phyloP scores from a whole-genome alignment of 2,329 filamentous ascomycete species.

The Verticillium isaacii region DNA sequence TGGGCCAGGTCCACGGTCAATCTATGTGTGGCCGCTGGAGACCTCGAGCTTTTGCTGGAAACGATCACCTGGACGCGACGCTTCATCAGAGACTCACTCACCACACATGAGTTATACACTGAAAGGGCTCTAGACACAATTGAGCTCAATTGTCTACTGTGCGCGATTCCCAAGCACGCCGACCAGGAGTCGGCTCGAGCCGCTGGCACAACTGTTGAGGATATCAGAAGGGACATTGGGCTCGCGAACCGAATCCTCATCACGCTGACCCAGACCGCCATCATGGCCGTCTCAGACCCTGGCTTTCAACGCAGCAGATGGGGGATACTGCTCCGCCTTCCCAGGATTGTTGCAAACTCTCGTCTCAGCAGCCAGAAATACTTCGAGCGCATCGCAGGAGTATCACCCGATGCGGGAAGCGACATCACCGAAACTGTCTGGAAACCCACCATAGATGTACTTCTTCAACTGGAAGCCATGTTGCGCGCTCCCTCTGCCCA shows the following conservation, averaged over 20 bases:
- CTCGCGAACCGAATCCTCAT: slow-evolving; percentile 9
- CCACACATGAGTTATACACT: slow-evolving; percentile 12
- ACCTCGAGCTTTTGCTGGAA: slow-evolving; percentile 16
- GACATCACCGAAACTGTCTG: slow-evolving; percentile 15
- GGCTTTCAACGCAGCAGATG: slow-evolving; percentile 4
- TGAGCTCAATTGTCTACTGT: slow-evolving; percentile 14
- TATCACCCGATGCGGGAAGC: neutral
- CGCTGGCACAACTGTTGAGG: neutral
- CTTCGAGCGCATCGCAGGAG: neutral
- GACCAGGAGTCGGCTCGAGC: neutral
- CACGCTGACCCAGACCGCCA: slow-evolving; percentile 6
- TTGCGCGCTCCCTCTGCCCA: neutral
- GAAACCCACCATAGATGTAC: slow-evolving; percentile 22
- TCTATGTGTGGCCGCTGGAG: slow-evolving; percentile 19
- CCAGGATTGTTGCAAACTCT: neutral
- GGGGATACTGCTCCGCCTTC: neutral
- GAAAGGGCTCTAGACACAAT: slow-evolving; percentile 1
- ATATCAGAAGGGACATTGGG: neutral
- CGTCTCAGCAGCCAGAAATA: slow-evolving; percentile 4
- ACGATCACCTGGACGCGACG: slow-evolving; percentile 21
- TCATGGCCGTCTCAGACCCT: slow-evolving; percentile 7
- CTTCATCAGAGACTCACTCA: slow-evolving; percentile 21
- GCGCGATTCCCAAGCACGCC: neutral
- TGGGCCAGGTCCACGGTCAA: slow-evolving; percentile 21
- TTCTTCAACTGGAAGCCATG: slow-evolving; percentile 18